Base-by-base conservation (phyloP, 257 asterid genomes). In the Paulownia fortunei region DNA sequence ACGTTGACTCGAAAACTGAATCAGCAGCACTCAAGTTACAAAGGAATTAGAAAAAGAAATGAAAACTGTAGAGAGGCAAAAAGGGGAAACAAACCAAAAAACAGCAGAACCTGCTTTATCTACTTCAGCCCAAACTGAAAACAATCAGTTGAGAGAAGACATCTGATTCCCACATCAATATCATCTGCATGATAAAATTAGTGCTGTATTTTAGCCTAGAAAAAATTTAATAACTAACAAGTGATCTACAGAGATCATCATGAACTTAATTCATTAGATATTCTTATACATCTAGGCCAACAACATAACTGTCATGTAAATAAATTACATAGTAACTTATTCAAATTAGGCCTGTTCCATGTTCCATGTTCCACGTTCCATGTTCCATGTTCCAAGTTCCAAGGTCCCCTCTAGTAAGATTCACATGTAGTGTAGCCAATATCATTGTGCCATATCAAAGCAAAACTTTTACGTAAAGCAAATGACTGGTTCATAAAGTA, bases 171-270 rank as follows among this genome's bases (percentile, higher is more conserved):
- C 77, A 27, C 39, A 65, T 68, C 78, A 32, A 16, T 67, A 73
- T 37, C 78, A 64, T 65, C 74, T 41, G 69, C 71, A 27, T 65
- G 62, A 30, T 65, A 24, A 75, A 51, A 54, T 64, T 51, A 55
- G 49, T 60, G 73, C 23, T 49, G 63, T 49, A 37, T 30, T 26
- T 19, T 79, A 62, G 13, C 68, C 58, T 49, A 61, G 16, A 49
- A 16, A 18, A 55, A 34, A 13, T 27, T 36, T 41, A 67, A n/a
- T 58, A 46, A 63, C 64, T 39, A 60, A 10, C 27, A 37, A 36
- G 23, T 62, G 27, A 64, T 59, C 52, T 7, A 42, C 8, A 59
- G 23, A 32, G 18, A 32, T 13, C 8, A 7, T 36, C 69, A 32
- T 52, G 54, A 70, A 46, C 41, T 26, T 49, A 41, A 77, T 52